These are phyloP conservation scores for Daucus carota DNA, from an alignment of 129 eudicot species.

Conservation along the genomic window DNA sequence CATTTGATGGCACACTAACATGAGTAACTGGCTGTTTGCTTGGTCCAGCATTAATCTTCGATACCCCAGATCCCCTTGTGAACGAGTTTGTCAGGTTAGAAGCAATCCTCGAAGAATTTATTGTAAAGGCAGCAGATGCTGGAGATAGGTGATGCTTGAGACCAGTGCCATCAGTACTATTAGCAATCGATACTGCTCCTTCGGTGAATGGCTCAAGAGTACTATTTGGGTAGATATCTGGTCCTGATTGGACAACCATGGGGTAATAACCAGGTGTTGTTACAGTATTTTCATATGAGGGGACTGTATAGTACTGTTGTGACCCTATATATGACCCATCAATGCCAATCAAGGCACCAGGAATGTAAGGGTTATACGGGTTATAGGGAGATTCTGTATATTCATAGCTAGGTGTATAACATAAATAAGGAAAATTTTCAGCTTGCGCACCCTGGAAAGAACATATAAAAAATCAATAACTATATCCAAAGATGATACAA, in stretches of 20 bases:
- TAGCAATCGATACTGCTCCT: conserved; percentile 22
- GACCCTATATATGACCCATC: conserved; percentile 65
- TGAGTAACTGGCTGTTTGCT: conserved; percentile 36
- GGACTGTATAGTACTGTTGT: conserved; percentile 55
- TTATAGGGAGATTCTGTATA: conserved; percentile 78
- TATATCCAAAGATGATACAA: too few species aligned
- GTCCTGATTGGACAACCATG: conserved; percentile 43
- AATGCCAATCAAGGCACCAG: conserved; percentile 83
- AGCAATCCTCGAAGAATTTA: conserved; percentile 26
- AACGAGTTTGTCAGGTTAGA: conserved; percentile 30
- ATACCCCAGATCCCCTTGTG: conserved; percentile 39
- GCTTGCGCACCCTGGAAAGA: conserved; percentile 59
- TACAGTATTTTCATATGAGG: conserved; percentile 44
- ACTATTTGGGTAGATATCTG: conserved; percentile 36
- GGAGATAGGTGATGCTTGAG: conserved; percentile 30
- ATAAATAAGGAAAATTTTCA: conserved; percentile 69
- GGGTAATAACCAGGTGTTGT: conserved; percentile 58
- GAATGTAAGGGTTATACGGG: conserved; percentile 96
- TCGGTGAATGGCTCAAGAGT: conserved; percentile 32
- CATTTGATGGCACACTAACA: conserved; percentile 29
- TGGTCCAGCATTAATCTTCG: conserved; percentile 35
- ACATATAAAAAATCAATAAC: background rate
- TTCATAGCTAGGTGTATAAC: conserved; percentile 82
- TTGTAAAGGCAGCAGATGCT: conserved; percentile 36
- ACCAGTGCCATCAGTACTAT: conserved; percentile 32